Evolutionary conservation across 805 yeast genomes (phyloP).

Genomic region (Suhomyces canberraensis): DNA sequence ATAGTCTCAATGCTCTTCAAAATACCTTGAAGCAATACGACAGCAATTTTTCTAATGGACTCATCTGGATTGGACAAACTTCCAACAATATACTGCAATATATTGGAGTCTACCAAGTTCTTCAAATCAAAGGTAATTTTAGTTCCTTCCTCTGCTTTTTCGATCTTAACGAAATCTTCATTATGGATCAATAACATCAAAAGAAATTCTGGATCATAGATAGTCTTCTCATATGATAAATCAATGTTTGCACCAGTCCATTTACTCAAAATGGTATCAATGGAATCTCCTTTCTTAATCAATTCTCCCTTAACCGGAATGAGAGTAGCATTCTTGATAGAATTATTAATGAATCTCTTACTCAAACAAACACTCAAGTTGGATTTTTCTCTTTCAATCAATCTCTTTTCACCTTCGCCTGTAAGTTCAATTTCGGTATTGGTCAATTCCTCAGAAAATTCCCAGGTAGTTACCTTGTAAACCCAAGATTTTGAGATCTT

Average conservation of each 20-base stretch:
- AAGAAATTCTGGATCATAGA: conserved; percentile 72
- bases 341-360: conserved; percentile 46
- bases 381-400: conserved; percentile 43
- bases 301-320: conserved; percentile 7
- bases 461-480: conserved; percentile 63
- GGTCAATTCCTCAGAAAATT: conserved; percentile 43
- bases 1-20: conserved; percentile 38
- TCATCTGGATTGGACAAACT: conserved; percentile 38
- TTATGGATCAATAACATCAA: conserved; percentile 59
- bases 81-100: conserved; percentile 50
- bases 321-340: conserved; percentile 25
- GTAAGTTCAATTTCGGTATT: conserved; percentile 45
- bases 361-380: conserved; percentile 51
- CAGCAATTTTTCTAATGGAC: conserved; percentile 33
- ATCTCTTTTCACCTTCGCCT: conserved; percentile 46
- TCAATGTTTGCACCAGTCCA: conserved; percentile 22
- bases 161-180: conserved; percentile 52
- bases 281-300: not conserved
- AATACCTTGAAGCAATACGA: conserved; percentile 43
- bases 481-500: conserved; percentile 59
- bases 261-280: conserved; percentile 17
- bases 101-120: conserved; percentile 52
- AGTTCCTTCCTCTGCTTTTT: conserved; percentile 16
- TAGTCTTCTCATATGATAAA: conserved; percentile 22
- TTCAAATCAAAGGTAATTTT: conserved; percentile 47